Base-by-base conservation (phyloP, 2,329 filamentous ascomycete species). In the Cryoendolithus antarcticus region DNA sequence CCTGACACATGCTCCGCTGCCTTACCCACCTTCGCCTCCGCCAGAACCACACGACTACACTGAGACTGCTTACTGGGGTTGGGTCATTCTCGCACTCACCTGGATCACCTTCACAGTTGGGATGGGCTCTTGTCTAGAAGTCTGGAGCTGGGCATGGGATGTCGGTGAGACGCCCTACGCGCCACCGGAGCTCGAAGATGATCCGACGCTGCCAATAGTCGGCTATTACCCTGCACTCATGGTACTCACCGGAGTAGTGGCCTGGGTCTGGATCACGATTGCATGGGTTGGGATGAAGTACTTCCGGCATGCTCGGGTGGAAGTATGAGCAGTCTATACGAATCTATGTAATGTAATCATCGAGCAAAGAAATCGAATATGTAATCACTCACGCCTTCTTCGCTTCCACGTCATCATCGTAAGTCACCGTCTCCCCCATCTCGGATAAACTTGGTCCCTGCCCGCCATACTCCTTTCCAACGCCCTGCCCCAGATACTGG, bases 241-340 rank as follows among this genome's bases (percentile, higher is more conserved):
- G 48, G 91, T 96, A 42, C 67, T 96, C 49, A 95, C 89, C 3
- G 80, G 80, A 35, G 84, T 98, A 21, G 95, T 98, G 84, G 86
- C 88, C 11, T 98, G 91, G 91, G 86, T 96, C 4, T 98, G 91
- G 91, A 91, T 96, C 11, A 77, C 94, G 9, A 80, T 93, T 42
- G 91, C 93, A 8, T 98, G 91, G 91, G 81, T 96, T 35, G 91
- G 91, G 15, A 96, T 98, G 89, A 98, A 98, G 61, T 96, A 96
- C 62, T 98, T 98, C 58, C 78, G 88, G 51, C 91, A 98, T 68
- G 89, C 91, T 21, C 19, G 19, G 19, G 19, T 21, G 19, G 19
- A 21, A 21, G 19, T 21, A 21, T 21, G 19, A 21, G 19, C 19
- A 21, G 19, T 21, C 19, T 21, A 21, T 21, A 21, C 19, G 19